These are phyloP conservation scores for Aristolochia californica DNA, from an alignment of 164 flowering plant genomes.

Conservation along the genomic window DNA sequence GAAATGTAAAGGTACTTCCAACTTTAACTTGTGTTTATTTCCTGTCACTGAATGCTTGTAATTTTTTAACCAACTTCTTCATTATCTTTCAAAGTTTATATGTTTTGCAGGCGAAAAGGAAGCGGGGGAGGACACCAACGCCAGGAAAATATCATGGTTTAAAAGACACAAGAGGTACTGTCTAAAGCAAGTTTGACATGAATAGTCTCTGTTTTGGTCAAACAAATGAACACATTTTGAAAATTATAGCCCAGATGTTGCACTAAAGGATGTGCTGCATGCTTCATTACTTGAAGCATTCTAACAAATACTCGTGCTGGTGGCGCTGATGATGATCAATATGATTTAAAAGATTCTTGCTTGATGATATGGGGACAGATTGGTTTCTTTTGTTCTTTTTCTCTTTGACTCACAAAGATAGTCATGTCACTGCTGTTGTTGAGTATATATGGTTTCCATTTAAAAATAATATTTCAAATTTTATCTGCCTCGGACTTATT, in stretches of 20 bases:
- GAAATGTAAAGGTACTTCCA: background rate
- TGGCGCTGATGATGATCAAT: background rate
- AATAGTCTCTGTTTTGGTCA: background rate
- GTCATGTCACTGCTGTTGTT: too few species aligned
- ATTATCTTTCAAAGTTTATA: slow-evolving; percentile 5
- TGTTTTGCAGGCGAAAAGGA: slow-evolving; percentile 46
- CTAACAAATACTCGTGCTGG: background rate
- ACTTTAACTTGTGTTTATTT: background rate
- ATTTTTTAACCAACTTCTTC: background rate
- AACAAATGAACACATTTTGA: background rate
- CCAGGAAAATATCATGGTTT: slow-evolving; percentile 49
- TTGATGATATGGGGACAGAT: too few species aligned
- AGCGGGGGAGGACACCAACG: slow-evolving; percentile 59
- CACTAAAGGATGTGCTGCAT: background rate
- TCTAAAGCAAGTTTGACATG: background rate
- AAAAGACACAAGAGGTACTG: slow-evolving; percentile 34
- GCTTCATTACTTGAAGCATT: background rate
- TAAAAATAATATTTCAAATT: too few species aligned
- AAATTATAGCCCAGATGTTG: background rate
- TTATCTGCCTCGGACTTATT: too few species aligned
- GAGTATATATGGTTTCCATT: too few species aligned
- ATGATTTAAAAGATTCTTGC: background rate
- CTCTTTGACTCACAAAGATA: too few species aligned
- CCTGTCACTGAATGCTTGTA: background rate
- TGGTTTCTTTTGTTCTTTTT: too few species aligned